Conservation (phyloP, 345 rosid genomes). For the Nasturtium officinale region DNA sequence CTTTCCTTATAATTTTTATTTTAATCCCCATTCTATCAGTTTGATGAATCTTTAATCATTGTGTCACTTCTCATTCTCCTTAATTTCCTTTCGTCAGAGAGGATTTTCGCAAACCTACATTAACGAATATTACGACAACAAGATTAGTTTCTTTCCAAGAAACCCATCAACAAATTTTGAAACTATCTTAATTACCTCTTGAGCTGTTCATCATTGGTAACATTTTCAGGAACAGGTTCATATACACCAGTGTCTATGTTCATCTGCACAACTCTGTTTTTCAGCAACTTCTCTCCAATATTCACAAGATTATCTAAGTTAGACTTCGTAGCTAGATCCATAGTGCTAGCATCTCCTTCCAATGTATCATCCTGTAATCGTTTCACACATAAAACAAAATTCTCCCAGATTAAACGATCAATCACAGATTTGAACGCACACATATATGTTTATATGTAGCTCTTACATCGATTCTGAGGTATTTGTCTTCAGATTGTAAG, state of each 20-base stretch:
- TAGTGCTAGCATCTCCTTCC: constrained; percentile 46
- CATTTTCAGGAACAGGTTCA: constrained; percentile 52
- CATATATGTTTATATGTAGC: background rate
- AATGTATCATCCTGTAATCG: constrained; percentile 56
- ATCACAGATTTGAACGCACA: background rate
- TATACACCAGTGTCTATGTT: constrained; percentile 56
- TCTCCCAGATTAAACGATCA: background rate
- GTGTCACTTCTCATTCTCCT: constrained; percentile 30
- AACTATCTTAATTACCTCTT: constrained; percentile 46
- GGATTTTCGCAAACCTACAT: constrained; percentile 55
- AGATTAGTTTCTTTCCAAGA: background rate
- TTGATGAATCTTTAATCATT: constrained; percentile 19
- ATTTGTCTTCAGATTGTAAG: constrained; percentile 55
- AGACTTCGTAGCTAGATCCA: constrained; percentile 53
- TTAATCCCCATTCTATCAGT: background rate
- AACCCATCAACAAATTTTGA: background rate
- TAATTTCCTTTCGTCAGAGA: constrained; percentile 56
- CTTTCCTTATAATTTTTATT: background rate
- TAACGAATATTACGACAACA: background rate
- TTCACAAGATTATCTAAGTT: constrained; percentile 56
- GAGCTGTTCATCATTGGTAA: constrained; percentile 61
- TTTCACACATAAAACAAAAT: background rate
- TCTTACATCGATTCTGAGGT: constrained; percentile 71
- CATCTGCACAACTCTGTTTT: constrained; percentile 45
- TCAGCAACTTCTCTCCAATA: constrained; percentile 53